Evolutionary conservation across 345 rosid genomes (phyloP).

Genomic region (Leavenworthia alabamica): DNA sequence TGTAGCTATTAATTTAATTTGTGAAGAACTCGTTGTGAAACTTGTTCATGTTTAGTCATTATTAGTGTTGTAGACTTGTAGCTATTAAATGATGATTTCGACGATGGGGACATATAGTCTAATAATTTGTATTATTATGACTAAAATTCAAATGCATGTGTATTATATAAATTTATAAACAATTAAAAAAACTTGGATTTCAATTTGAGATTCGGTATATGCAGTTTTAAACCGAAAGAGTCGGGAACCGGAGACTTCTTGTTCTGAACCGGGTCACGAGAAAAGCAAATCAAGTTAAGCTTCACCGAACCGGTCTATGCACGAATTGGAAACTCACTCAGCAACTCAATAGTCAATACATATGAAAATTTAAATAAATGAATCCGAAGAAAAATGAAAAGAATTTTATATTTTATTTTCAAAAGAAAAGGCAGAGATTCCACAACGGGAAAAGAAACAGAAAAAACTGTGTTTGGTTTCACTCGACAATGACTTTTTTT

Average conservation of each 20-base stretch:
- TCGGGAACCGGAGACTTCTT: neutral
- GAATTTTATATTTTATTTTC: neutral
- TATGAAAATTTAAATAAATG: neutral
- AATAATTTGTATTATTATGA: neutral
- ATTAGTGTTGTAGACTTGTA: neutral
- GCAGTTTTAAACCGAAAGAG: neutral
- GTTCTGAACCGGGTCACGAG: neutral
- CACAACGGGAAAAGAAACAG: conserved; percentile 8
- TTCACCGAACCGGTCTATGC: neutral
- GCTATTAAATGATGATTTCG: neutral
- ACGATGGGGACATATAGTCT: neutral
- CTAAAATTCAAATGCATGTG: neutral
- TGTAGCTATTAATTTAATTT: neutral
- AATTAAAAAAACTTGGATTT: neutral
- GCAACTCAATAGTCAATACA: neutral
- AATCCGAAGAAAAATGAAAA: neutral
- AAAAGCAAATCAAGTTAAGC: neutral
- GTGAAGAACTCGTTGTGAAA: neutral
- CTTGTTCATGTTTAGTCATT: conserved; percentile 6
- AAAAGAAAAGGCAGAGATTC: neutral
- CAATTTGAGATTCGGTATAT: neutral
- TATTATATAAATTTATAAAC: neutral
- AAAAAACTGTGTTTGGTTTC: conserved; percentile 15
- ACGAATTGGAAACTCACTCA: neutral
- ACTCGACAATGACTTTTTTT: conserved; percentile 11